phyloP scores from a whole-genome alignment of 129 eudicot species.

The Silybum marianum region DNA sequence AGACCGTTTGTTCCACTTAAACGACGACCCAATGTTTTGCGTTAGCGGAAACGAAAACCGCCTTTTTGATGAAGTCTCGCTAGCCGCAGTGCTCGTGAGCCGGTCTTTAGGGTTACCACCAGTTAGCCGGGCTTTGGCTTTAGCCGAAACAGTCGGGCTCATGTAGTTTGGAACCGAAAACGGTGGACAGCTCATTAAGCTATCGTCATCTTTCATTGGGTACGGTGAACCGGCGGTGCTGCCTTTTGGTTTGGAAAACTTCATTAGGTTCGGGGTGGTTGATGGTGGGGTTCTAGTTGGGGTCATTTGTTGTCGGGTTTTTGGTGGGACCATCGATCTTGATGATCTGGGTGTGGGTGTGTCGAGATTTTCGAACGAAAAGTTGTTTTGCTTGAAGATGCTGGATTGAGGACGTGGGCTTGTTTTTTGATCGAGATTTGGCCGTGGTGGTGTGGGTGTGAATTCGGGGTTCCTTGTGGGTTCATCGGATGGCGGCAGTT shows the following conservation, averaged over 20 bases:
- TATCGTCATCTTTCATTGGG: conserved; percentile 76
- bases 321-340: conserved; percentile 45
- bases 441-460: conserved; percentile 60
- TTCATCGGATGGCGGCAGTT: conserved; percentile 55
- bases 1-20: conserved; percentile 76
- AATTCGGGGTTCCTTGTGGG: conserved; percentile 38
- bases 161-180: conserved; percentile 94
- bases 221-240: conserved; percentile 43
- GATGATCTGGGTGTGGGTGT: conserved; percentile 69
- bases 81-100: conserved; percentile 49
- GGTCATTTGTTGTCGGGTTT: conserved; percentile 39
- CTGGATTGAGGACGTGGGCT: conserved; percentile 53
- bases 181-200: conserved; percentile 93
- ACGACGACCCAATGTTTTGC: conserved; percentile 64
- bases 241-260: conserved; percentile 44
- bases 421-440: conserved; percentile 40
- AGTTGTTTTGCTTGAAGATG: conserved; percentile 27
- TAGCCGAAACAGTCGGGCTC: conserved; percentile 86
- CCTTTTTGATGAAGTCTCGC: conserved; percentile 55
- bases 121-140: conserved; percentile 70
- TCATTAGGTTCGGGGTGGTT: conserved; percentile 43
- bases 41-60: conserved; percentile 81
- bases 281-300: conserved; percentile 63
- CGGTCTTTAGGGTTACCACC: conserved; percentile 66
- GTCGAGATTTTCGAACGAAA: conserved; percentile 46